Base-by-base conservation (phyloP, 1,284 basidiomycete species). In the Agaricales sp. region DNA sequence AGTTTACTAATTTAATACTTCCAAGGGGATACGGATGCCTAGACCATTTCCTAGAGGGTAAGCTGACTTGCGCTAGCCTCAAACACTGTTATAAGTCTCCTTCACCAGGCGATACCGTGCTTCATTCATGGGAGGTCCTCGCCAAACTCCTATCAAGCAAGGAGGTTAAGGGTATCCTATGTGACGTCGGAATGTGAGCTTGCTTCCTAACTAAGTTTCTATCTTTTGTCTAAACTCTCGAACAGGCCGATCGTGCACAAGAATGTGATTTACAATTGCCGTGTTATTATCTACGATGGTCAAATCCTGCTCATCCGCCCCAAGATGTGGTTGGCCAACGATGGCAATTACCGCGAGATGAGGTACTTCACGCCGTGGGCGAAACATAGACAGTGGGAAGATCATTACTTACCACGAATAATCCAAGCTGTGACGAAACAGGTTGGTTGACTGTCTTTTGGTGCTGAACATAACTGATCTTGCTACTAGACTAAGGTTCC, bases 251-350 rank as follows among this genome's bases (percentile, higher is more conserved):
- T 98, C 46, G 77, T 85, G 2, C 96, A 98, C 74, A 96, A 97
- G 73, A 96, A 95, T 59, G 92, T 92, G 47, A 92, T 89, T 53
- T 99, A 98, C 71, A 99, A 99, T 63, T 97, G 93, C 64, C 83
- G 96, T 16, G 74, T 98, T 26, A 85, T 98, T 59, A 79, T 95
- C 37, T 75, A 92, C 61, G 75, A 95, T 65, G 75, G 80, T 45
- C 79, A 91, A 66, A 92, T 99, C 55, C 66, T 97, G 1, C 77
- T 96, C 57, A 97, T 99, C 57, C 80, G 96, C 11, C 96, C 95
- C 0, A 99, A 99, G 69, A 94, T 99, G 92, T 99, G 95, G 95
- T 75, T 99, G 52, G 95, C 95, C 2, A 99, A 99, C 61, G 93
- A 98, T 59, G 95, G 95, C 8, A 98, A 99, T 64, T 99, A 99